These are phyloP conservation scores for Protomyces macrosporus DNA, from an alignment of 1,139 yeast species.

Conservation along the genomic window DNA sequence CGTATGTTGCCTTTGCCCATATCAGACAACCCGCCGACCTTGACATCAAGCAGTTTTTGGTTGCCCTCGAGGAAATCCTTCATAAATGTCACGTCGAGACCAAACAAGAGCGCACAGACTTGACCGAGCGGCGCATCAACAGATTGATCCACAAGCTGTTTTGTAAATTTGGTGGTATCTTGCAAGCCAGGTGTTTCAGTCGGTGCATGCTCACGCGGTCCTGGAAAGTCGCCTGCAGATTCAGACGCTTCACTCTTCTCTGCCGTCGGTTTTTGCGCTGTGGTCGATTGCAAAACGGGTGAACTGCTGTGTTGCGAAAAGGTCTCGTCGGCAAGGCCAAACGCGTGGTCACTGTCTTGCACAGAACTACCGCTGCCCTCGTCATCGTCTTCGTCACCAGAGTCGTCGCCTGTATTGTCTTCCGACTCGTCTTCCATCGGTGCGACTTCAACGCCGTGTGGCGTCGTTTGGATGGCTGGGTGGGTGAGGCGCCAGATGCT, in stretches of 20 bases:
- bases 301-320: not conserved
- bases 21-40: constrained; percentile 47
- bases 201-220: constrained; percentile 55
- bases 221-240: constrained; percentile 36
- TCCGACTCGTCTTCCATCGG: constrained; percentile 33
- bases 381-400: constrained; percentile 33
- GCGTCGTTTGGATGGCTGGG: constrained; percentile 39
- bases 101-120: constrained; percentile 63
- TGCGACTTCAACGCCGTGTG: constrained; percentile 45
- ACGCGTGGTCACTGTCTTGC: constrained; percentile 29
- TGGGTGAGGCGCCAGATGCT: constrained; percentile 39
- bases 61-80: constrained; percentile 51
- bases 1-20: constrained; percentile 45
- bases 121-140: constrained; percentile 78
- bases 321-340: not conserved
- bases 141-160: constrained; percentile 55
- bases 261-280: not conserved
- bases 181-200: constrained; percentile 51
- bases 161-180: constrained; percentile 51
- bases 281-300: not conserved
- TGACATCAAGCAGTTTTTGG: constrained; percentile 68
- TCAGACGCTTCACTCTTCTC: not conserved
- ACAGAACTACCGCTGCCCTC: constrained; percentile 31
- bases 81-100: constrained; percentile 59
- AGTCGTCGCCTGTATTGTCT: constrained; percentile 3